phyloP scores from a whole-genome alignment of 805 yeast species.

The Metschnikowia peoriensis region DNA sequence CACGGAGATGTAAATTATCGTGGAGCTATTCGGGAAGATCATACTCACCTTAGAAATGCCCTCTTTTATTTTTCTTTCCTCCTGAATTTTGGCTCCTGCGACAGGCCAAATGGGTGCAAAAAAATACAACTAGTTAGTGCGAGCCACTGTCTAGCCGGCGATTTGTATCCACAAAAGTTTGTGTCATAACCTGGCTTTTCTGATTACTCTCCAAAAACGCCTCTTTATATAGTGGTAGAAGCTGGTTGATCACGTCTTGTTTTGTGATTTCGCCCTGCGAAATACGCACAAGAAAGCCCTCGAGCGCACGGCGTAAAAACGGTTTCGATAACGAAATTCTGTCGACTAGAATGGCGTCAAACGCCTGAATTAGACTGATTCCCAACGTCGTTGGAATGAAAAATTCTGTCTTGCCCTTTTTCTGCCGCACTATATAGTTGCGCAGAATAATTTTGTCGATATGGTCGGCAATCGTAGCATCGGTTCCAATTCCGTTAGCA shows the following conservation, averaged over 20 bases:
- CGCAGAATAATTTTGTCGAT: slow-evolving; percentile 74
- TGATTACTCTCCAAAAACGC: slow-evolving; percentile 43
- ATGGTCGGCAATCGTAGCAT: slow-evolving; percentile 98
- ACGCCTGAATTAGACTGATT: slow-evolving; percentile 82
- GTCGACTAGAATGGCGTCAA: slow-evolving; percentile 75
- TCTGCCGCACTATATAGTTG: slow-evolving; percentile 57
- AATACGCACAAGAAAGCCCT: slow-evolving; percentile 60
- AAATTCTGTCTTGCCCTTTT: slow-evolving; percentile 36
- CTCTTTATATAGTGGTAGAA: slow-evolving; percentile 55
- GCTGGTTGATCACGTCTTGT: slow-evolving; percentile 52
- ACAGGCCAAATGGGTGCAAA: neutral
- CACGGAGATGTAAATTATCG: too few relatives aligned
- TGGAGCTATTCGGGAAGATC: too few relatives aligned
- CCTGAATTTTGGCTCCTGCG: neutral
- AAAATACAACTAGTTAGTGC: neutral
- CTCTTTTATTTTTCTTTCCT: neutral
- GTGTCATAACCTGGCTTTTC: slow-evolving; percentile 17
- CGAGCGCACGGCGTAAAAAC: slow-evolving; percentile 74
- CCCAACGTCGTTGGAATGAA: slow-evolving; percentile 83
- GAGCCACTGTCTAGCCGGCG: slow-evolving; percentile 1
- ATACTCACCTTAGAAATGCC: too few relatives aligned
- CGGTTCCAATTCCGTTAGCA: slow-evolving; percentile 96
- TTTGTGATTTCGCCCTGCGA: slow-evolving; percentile 61
- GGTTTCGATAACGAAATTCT: slow-evolving; percentile 80
- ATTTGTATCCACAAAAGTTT: slow-evolving; percentile 16